Conservation (phyloP, 2,329 filamentous ascomycete species). For the Lachnellula cervina region DNA sequence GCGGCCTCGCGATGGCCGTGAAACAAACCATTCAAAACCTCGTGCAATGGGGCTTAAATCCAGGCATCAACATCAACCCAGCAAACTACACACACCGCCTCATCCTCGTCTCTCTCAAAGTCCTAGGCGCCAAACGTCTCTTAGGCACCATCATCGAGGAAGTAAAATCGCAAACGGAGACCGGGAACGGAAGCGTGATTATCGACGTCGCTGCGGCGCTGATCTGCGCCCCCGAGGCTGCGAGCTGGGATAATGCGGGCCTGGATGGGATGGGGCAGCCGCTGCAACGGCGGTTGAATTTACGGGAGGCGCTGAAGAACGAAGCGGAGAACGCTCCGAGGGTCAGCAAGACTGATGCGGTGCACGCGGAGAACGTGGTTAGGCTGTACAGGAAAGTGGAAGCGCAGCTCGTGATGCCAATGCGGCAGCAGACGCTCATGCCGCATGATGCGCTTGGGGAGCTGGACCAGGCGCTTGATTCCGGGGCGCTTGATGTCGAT, state of each 20-base stretch:
- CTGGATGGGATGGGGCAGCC: slow-evolving; percentile 9
- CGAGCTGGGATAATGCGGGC: slow-evolving; percentile 26
- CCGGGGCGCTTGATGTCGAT: slow-evolving; percentile 11
- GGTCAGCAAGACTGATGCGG: slow-evolving; percentile 22
- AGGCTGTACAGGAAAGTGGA: slow-evolving; percentile 31
- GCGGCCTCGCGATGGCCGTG: slow-evolving; percentile 53
- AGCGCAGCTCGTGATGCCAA: slow-evolving; percentile 19
- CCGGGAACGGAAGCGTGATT: slow-evolving; percentile 54
- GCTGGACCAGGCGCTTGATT: slow-evolving; percentile 12
- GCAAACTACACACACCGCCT: slow-evolving; percentile 70
- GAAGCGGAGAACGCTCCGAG: slow-evolving; percentile 27
- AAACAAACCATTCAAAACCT: slow-evolving; percentile 58
- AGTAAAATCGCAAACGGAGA: slow-evolving; percentile 55
- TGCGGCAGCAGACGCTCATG: slow-evolving; percentile 12
- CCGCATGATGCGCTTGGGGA: slow-evolving; percentile 8
- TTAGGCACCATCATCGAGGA: slow-evolving; percentile 63
- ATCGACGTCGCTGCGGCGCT: slow-evolving; percentile 67
- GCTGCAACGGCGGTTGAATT: slow-evolving; percentile 27
- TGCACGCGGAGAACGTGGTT: slow-evolving; percentile 27
- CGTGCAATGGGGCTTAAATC: slow-evolving; percentile 61
- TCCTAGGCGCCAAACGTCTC: slow-evolving; percentile 58
- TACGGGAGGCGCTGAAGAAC: slow-evolving; percentile 28
- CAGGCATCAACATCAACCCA: slow-evolving; percentile 49
- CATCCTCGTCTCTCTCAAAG: slow-evolving; percentile 54
- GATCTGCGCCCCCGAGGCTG: slow-evolving; percentile 59